Conservation (phyloP, 2,329 filamentous ascomycete species). For the Sclerotinia borealis region DNA sequence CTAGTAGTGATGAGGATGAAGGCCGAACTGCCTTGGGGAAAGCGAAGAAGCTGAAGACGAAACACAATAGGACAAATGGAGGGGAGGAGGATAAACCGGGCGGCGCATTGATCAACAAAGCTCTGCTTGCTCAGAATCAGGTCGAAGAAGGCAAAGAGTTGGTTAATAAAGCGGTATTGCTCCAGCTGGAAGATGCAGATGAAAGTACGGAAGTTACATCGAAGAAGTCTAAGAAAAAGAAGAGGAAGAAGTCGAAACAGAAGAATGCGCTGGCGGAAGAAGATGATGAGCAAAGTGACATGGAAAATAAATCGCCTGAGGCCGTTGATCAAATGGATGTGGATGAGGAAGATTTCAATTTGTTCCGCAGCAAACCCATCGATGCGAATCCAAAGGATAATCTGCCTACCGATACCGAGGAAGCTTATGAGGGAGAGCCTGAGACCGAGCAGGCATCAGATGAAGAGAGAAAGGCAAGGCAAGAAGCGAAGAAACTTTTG, state of each 20-base stretch:
- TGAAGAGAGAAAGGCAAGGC: constrained; percentile 1
- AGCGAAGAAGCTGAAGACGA: constrained; percentile 30
- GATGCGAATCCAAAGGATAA: background rate
- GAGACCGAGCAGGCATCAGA: constrained; percentile 1
- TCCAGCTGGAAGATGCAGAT: constrained; percentile 1
- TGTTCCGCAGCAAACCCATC: constrained; percentile 10
- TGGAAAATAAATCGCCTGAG: background rate
- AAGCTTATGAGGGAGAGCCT: constrained; percentile 10
- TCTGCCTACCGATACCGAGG: background rate
- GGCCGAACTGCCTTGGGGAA: constrained; percentile 32
- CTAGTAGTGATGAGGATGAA: constrained; percentile 34
- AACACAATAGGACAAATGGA: background rate
- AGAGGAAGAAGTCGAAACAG: constrained; percentile 13
- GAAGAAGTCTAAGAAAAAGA: constrained; percentile 14
- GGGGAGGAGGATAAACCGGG: background rate
- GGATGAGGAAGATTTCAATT: constrained; percentile 6
- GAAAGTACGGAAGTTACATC: constrained; percentile 5
- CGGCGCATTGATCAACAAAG: constrained; percentile 8
- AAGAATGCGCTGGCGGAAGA: constrained; percentile 2
- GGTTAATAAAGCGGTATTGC: constrained; percentile 7
- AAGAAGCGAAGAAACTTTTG: constrained; percentile 5
- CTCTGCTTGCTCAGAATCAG: constrained; percentile 2
- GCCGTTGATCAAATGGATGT: constrained; percentile 8
- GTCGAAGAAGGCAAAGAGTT: constrained; percentile 7
- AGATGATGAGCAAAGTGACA: background rate